Evolutionary conservation across 805 yeast species (phyloP).

Genomic region (Metschnikowia baotianmanensis): DNA sequence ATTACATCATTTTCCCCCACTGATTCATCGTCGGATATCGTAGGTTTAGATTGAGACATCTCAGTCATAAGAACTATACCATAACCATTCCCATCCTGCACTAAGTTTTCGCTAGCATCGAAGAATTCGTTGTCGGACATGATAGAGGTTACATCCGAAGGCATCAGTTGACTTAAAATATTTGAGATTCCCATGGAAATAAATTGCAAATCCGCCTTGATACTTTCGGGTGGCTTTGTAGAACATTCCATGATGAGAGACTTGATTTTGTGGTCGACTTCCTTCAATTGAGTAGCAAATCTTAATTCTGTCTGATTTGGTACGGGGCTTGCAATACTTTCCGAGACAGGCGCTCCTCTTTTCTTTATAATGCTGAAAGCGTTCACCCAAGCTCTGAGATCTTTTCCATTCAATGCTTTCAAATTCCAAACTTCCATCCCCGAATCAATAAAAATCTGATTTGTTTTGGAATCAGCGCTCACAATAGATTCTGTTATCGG

Average conservation of each 20-base stretch:
- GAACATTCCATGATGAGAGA: neutral
- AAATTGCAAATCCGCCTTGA: slow-evolving; percentile 2
- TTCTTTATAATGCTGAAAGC: slow-evolving; percentile 63
- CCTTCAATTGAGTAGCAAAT: slow-evolving; percentile 1
- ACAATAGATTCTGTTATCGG: slow-evolving; percentile 80
- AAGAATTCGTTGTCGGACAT: slow-evolving; percentile 34
- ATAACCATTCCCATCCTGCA: slow-evolving; percentile 27
- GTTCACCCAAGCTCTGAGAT: slow-evolving; percentile 79
- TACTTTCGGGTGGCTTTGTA: neutral
- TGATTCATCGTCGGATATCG: slow-evolving; percentile 14
- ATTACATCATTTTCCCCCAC: slow-evolving; percentile 24
- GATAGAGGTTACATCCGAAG: slow-evolving; percentile 27
- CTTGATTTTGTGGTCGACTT: slow-evolving; percentile 7
- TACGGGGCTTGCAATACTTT: neutral
- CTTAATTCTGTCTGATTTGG: neutral
- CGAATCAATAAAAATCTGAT: slow-evolving; percentile 80
- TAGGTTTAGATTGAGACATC: slow-evolving; percentile 7
- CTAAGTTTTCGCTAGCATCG: slow-evolving; percentile 67
- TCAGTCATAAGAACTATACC: slow-evolving; percentile 55
- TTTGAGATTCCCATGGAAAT: slow-evolving; percentile 1
- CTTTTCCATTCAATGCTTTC: slow-evolving; percentile 61
- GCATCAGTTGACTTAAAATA: slow-evolving; percentile 5
- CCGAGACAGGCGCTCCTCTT: slow-evolving; percentile 5
- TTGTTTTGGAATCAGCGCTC: slow-evolving; percentile 65
- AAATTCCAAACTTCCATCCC: slow-evolving; percentile 94